Evolutionary conservation across 805 yeast genomes (phyloP), one percentile per base, ranked within the genome.

Genomic region (Spathaspora girioi): DNA sequence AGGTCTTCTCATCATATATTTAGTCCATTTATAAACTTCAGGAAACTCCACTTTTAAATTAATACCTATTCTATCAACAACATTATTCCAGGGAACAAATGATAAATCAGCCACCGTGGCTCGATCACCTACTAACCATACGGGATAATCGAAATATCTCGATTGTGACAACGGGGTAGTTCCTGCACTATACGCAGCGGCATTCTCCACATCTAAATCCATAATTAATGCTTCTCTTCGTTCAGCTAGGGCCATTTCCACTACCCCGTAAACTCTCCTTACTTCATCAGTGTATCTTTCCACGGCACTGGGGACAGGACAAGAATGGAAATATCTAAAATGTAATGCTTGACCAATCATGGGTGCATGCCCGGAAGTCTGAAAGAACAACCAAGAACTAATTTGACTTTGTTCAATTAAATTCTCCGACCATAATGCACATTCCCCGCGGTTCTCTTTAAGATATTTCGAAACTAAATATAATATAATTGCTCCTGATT

Each of bases 331-430:
- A 66, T 89, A 90, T 62, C 92, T 79, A 73, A 92, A 93, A 72
- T 93, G 97, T 59, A 93, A 77, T 8, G 97, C 97, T 69, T 92
- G 97, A 17, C 97, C 97, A 60, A 92, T 88, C 96, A 92, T 92
- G n/a, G 97, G 97, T 0, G 97, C 96, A 66, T 91, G 97, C 6
- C 98, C 97, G 4, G 96, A 87, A 2, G 97, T 90, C 70, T 92
- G 98, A 76, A 92, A 92, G 63, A 89, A 92, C 38, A 93, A 76
- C 97, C 97, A 92, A 6, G 91, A 82, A 54, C 83, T 79, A 52
- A 92, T 89, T 65, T 87, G 93, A 2, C 92, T 78, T 71, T 90
- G 97, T 56, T 89, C 96, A 12, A 81, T 76, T 49, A 86, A 65
- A 62, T 86, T 86, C 49, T 82, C 84, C 3, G 96, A 83, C 90